Base-by-base conservation (phyloP, 768 basidiomycete species). In the Mycena epipterygia region DNA sequence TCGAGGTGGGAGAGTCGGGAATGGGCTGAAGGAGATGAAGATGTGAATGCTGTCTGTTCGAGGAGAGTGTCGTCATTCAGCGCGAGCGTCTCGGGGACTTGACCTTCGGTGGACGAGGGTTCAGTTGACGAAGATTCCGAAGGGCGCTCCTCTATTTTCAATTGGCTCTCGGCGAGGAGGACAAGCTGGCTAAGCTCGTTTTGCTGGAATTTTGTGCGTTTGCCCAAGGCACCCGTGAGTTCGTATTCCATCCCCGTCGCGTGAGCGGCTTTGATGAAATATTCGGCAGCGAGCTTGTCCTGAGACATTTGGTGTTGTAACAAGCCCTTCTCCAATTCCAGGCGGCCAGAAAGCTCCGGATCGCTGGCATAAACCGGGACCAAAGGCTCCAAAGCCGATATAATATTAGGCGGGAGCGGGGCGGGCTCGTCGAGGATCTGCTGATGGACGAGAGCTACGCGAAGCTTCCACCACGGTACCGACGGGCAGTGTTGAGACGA, bases 11-110 rank as follows among this genome's bases (percentile, higher is more conserved):
- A 74, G 33, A 97, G 88, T 51, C 80, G 81, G 13, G 88, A 85
- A 29, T 80, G 73, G 3, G 78, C 80, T 5, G 82, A 67, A 8
- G 85, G 77, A 7, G 87, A 81, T 19, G 94, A 92, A 14, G 93
- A 91, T 12, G 95, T 96, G 79, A 95, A 99, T 76, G 93, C 89
- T 0, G 97, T 99, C 74, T 93, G 91, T 81, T 99, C 98, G 44
- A 99, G 88, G 21, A 99, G 87, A 0, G 97, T 99, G 80, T 99
- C 98, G 80, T 99, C 98, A 79, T 99, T 97, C 53, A 99, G 86
- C 2, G 86, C 84, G 30, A 99, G 81, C 5, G 93, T 91, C 79
- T 94, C 90, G n/a, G 97, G 96, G 30, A 95, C 74, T 60, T 78
- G 78, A 12, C 37, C 63, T 1, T 42, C 51, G n/a, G 23, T 32